Evolutionary conservation across 176 grass and related monocot genomes (phyloP).

Genomic region (Phoenix dactylifera): DNA sequence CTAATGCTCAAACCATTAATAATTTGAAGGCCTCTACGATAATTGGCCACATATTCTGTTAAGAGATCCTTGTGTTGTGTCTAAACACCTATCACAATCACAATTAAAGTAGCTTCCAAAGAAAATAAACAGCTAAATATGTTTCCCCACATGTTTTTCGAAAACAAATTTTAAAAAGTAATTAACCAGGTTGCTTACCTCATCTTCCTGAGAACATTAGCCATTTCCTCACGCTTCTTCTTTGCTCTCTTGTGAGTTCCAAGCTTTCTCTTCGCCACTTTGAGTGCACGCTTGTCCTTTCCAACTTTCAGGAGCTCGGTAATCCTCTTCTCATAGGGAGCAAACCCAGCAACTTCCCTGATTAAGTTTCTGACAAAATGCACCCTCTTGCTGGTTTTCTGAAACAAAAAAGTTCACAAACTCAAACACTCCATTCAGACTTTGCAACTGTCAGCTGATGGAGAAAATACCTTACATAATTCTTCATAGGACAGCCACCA

Average conservation of each 20-base stretch:
- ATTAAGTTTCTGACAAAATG: constrained; percentile 39
- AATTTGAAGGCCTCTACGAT: too few relatives aligned
- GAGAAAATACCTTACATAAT: too few relatives aligned
- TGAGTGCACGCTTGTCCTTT: constrained; percentile 53
- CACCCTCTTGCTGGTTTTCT: constrained; percentile 47
- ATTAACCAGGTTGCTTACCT: constrained; percentile 13
- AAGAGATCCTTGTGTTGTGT: too few relatives aligned
- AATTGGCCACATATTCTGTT: too few relatives aligned
- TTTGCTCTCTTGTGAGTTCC: constrained; percentile 67
- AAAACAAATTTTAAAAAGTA: not conserved
- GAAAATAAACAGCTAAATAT: not conserved
- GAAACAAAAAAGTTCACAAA: not conserved
- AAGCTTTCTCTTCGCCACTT: constrained; percentile 51
- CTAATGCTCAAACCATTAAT: too few relatives aligned
- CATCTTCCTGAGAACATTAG: constrained; percentile 48
- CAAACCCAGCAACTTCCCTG: constrained; percentile 52
- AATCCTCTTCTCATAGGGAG: constrained; percentile 47
- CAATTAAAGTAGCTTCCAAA: not conserved
- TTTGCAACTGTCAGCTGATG: too few relatives aligned
- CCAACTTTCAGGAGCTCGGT: constrained; percentile 67
- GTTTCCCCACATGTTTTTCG: too few relatives aligned
- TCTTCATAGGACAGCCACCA: too few relatives aligned
- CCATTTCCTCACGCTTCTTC: constrained; percentile 68
- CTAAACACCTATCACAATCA: too few relatives aligned
- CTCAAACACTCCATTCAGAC: not conserved